Conservation (phyloP, 192 early-diverging fungal genomes). For the Spizellomyces punctatus region DNA sequence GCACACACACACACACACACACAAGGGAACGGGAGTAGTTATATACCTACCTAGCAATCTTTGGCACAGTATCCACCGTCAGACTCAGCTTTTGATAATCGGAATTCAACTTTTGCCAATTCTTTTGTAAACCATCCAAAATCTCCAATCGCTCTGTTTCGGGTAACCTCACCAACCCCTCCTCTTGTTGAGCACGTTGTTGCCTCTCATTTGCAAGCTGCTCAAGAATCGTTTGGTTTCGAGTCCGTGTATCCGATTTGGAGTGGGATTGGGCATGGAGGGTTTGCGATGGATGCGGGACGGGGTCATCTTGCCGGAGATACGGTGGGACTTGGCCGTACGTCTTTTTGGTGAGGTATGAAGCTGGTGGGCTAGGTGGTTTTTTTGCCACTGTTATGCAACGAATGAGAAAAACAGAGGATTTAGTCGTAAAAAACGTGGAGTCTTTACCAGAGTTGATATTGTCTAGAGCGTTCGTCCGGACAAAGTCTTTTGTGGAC, state of each 20-base stretch:
- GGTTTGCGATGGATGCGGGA: background rate
- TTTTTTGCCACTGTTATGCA: slow-evolving; percentile 45
- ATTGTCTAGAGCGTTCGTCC: slow-evolving; percentile 53
- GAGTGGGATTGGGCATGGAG: background rate
- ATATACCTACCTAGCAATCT: slow-evolving; percentile 55
- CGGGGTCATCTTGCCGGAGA: slow-evolving; percentile 7
- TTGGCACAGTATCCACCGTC: slow-evolving; percentile 64
- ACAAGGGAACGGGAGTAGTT: no score
- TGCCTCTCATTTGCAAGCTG: slow-evolving; percentile 6
- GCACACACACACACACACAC: no score
- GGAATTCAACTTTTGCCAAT: slow-evolving; percentile 56
- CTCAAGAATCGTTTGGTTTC: slow-evolving; percentile 6
- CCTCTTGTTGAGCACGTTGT: slow-evolving; percentile 11
- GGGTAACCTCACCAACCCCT: slow-evolving; percentile 39
- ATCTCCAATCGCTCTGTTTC: slow-evolving; percentile 54
- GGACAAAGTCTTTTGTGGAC: slow-evolving; percentile 56
- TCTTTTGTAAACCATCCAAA: slow-evolving; percentile 51
- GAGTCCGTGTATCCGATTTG: slow-evolving; percentile 13
- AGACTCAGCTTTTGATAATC: slow-evolving; percentile 61
- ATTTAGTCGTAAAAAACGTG: background rate
- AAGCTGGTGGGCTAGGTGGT: slow-evolving; percentile 22
- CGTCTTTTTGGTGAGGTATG: slow-evolving; percentile 47
- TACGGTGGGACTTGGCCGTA: slow-evolving; percentile 53
- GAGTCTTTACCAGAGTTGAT: slow-evolving; percentile 56
- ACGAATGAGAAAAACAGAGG: background rate